Conservation (phyloP, 2,329 filamentous ascomycete species). For the Claviceps sp. region DNA sequence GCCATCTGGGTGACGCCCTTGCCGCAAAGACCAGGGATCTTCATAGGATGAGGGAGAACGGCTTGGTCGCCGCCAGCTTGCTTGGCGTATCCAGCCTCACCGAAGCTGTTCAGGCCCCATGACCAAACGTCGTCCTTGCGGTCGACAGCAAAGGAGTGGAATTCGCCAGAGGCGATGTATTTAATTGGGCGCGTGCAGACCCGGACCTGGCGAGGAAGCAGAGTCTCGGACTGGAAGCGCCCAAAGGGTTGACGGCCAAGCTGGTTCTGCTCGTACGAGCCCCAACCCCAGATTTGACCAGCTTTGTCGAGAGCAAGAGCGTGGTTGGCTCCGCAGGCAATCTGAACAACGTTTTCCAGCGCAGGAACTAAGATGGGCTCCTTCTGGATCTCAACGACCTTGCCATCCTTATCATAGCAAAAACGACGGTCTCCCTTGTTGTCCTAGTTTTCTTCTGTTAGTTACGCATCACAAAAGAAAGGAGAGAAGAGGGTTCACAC, state of each 20-base stretch:
- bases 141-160: constrained; percentile 73
- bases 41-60: constrained; percentile 57
- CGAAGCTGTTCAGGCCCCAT: constrained; percentile 83
- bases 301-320: constrained; percentile 53
- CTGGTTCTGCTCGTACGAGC: constrained; percentile 55
- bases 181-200: constrained; percentile 44
- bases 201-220: constrained; percentile 46
- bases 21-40: constrained; percentile 50
- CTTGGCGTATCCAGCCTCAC: constrained; percentile 55
- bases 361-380: constrained; percentile 42
- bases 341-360: constrained; percentile 51
- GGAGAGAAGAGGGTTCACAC: constrained; percentile 32
- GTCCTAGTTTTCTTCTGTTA: constrained; percentile 3
- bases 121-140: constrained; percentile 57
- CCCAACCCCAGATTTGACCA: constrained; percentile 57
- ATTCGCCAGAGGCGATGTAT: constrained; percentile 50
- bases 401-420: constrained; percentile 39
- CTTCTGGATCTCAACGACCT: constrained; percentile 30
- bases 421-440: constrained; percentile 17
- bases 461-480: neutral
- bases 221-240: constrained; percentile 48
- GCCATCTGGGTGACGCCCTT: constrained; percentile 54
- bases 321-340: constrained; percentile 59
- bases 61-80: constrained; percentile 41
- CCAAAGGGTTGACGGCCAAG: constrained; percentile 46